These are phyloP conservation scores for Aureobasidium sp. DNA, from an alignment of 2,329 filamentous ascomycete species.

Conservation along the genomic window DNA sequence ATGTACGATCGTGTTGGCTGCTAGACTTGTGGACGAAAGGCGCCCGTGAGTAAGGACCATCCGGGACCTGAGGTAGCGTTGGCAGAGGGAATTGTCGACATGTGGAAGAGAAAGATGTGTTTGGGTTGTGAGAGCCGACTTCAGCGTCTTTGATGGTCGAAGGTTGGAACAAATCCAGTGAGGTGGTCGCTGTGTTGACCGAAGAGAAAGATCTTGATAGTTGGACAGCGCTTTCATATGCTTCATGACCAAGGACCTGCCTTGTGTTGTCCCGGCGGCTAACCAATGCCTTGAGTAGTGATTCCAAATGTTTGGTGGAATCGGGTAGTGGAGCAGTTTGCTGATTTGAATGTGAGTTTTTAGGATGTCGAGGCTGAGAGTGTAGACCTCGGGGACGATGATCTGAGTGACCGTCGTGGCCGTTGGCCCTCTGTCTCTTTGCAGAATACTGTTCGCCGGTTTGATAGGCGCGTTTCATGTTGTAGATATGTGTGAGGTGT, in stretches of 20 bases:
- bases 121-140: constrained; percentile 19
- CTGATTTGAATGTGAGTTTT: background rate
- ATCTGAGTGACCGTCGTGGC: background rate
- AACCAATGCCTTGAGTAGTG: constrained; percentile 1
- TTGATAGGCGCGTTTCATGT: constrained; percentile 4
- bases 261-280: background rate
- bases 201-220: constrained; percentile 5
- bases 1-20: constrained; percentile 21
- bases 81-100: constrained; percentile 23
- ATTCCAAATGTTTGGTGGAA: constrained; percentile 6
- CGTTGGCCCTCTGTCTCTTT: background rate
- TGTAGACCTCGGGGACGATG: background rate
- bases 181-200: constrained; percentile 5
- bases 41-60: constrained; percentile 21
- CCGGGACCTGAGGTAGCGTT: constrained; percentile 24
- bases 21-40: constrained; percentile 31
- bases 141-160: background rate
- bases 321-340: constrained; percentile 3
- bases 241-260: constrained; percentile 8
- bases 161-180: constrained; percentile 10
- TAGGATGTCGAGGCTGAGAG: background rate
- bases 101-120: background rate
- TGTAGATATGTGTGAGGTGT: background rate
- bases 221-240: constrained; percentile 3
- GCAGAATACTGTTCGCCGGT: background rate